A percentile compares a stretch with the other conserved stretches of the same genome.
These are phyloP conservation scores for Anthracocystis setariae DNA, from an alignment of 1,284 basidiomycete species.

Conservation along the genomic window DNA sequence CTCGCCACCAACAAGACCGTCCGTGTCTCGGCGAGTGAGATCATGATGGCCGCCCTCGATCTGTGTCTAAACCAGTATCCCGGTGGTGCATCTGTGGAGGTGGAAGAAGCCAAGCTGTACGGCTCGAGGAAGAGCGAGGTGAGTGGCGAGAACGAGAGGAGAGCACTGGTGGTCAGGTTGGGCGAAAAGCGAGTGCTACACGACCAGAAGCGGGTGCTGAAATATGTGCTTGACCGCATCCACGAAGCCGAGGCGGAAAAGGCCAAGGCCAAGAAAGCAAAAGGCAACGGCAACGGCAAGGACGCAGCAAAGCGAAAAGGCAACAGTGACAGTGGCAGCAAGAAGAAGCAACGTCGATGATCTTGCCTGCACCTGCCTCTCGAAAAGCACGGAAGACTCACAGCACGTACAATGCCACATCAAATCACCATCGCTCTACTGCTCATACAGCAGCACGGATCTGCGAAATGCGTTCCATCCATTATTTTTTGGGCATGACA, in stretches of 20 bases:
- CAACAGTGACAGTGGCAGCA: slow-evolving; percentile 7
- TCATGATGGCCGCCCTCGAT: slow-evolving; percentile 47
- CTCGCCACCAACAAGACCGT: slow-evolving; percentile 9
- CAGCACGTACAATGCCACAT: no score
- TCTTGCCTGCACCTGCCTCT: not conserved
- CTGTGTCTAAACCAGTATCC: slow-evolving; percentile 38
- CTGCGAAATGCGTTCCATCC: no score
- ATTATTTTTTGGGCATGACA: no score
- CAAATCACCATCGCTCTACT: no score
- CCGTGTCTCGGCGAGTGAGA: slow-evolving; percentile 23
- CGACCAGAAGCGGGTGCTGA: slow-evolving; percentile 48
- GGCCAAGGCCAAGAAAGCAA: slow-evolving; percentile 15
- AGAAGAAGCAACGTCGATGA: slow-evolving; percentile 35
- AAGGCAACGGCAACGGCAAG: slow-evolving; percentile 18
- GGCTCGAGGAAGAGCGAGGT: slow-evolving; percentile 12
- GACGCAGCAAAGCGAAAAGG: slow-evolving; percentile 30
- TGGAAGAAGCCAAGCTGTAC: slow-evolving; percentile 72
- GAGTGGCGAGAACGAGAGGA: slow-evolving; percentile 62
- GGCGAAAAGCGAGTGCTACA: slow-evolving; percentile 81
- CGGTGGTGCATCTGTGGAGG: slow-evolving; percentile 66
- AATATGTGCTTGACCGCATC: slow-evolving; percentile 35
- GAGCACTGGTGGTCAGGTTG: slow-evolving; percentile 79
- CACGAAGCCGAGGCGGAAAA: slow-evolving; percentile 23
- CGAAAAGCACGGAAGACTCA: no score
- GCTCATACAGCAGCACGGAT: no score